Percentiles rank a stretch among this genome's conserved stretches.
Evolutionary conservation across 2,329 filamentous ascomycete genomes (phyloP).

Genomic region (Venturia nashicola): DNA sequence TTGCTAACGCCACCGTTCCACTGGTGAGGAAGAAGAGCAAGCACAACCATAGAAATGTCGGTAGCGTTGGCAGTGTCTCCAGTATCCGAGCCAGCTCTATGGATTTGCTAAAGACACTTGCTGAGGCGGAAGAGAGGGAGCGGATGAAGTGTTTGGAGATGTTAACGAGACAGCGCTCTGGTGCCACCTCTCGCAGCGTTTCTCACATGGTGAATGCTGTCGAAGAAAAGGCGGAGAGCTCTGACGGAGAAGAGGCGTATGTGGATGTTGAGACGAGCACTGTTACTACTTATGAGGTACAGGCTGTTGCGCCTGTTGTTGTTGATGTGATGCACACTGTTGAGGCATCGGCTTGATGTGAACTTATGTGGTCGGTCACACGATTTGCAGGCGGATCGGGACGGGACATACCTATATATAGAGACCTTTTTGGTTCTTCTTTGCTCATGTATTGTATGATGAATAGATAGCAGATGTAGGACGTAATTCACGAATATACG

Average conservation of each 20-base stretch:
- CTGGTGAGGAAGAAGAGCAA: not conserved
- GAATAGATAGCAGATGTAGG: not conserved
- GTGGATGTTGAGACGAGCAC: not conserved
- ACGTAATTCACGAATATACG: not conserved
- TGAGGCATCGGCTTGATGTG: not conserved
- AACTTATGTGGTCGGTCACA: not conserved
- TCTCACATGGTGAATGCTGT: not conserved
- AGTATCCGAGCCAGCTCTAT: constrained; percentile 28
- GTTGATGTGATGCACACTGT: not conserved
- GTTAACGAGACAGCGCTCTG: not conserved
- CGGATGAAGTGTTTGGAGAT: constrained; percentile 9
- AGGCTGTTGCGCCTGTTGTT: not conserved
- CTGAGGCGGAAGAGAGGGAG: constrained; percentile 25
- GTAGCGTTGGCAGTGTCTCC: constrained; percentile 17
- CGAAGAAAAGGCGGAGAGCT: not conserved
- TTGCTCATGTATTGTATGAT: not conserved
- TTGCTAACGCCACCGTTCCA: not conserved
- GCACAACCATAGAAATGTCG: constrained; percentile 14
- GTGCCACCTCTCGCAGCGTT: not conserved
- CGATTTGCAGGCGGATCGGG: not conserved
- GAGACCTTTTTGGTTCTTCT: constrained; percentile 3
- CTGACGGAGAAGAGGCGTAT: not conserved
- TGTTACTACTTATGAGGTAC: not conserved
- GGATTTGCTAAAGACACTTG: constrained; percentile 26
- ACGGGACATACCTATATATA: not conserved